Base-by-base conservation (phyloP, 2,329 filamentous ascomycete genomes). In the Chrysosporium keratinophilum region DNA sequence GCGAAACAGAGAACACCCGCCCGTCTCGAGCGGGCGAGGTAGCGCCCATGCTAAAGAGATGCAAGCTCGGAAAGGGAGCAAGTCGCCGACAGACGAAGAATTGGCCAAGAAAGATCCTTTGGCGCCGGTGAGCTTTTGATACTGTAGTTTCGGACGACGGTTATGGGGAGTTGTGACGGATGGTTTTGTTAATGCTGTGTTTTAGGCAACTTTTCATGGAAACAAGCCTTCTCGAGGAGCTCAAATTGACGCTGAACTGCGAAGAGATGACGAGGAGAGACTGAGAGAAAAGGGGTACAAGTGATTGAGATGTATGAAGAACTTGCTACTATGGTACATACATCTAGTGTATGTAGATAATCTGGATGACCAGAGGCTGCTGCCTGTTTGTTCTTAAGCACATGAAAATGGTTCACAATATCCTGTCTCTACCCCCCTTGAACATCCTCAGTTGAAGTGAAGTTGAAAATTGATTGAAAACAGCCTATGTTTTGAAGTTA, bases 1-100 rank as follows among this genome's bases (percentile, higher is more conserved):
- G 50, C 77, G 81, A 56, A 93, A 80, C 73, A 74, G 89, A 57
- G 84, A 91, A 73, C 87, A 88, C 62, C 76, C 84, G 67, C 68
- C 77, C 17, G 44, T n/a, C 3, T 60, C 58, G 3, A 58, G 47
- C 45, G 45, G 56, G 28, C 33, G 56, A 42, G 56, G 58, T 10
- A 58, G 58, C n/a, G 41, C 40, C 2, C 58, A 60, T 49, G 19
- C 1, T 2, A 55, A 52, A 54, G 58, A 60, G 43, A 55, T 57
- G 47, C 47, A 51, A 33, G 39, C 37, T 17, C 19, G 48, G 15
- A 43, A 40, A 55, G 75, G 86, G 67, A 84, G 83, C 50, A 87
- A 94, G 70, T 68, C 76, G 3, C 55, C 45, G 3, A 55, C 56
- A 1, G 56, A 60, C 42, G 55, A 58, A 20, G 58, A 60, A 23